Conservation (phyloP, 352 stramenopile genomes). For the Phytophthora gonapodyides region DNA sequence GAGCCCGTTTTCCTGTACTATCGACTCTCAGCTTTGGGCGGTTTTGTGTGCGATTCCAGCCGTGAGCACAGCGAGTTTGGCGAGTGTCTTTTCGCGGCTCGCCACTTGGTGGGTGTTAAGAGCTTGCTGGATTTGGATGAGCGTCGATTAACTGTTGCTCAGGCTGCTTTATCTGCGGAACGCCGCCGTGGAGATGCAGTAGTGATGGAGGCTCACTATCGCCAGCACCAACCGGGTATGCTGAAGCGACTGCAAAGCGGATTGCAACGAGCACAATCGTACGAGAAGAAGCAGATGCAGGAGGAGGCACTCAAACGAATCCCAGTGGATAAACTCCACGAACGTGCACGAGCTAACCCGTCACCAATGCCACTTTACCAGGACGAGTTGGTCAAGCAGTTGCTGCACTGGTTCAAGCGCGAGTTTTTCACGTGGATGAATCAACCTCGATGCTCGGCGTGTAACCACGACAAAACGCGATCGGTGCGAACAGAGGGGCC, state of each 20-base stretch:
- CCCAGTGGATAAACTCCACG: conserved; percentile 63
- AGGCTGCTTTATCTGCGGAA: conserved; percentile 15
- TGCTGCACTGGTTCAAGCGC: conserved; percentile 90
- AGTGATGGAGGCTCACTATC: conserved; percentile 48
- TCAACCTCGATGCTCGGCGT: conserved; percentile 65
- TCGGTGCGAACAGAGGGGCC: conserved; percentile 47
- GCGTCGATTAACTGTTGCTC: conserved; percentile 26
- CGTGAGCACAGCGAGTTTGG: conserved; percentile 60
- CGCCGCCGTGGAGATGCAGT: conserved; percentile 36
- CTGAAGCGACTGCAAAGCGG: conserved; percentile 46
- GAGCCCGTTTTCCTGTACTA: conserved; percentile 65
- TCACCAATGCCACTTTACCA: conserved; percentile 53
- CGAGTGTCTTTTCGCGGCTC: conserved; percentile 68
- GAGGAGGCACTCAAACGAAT: conserved; percentile 70
- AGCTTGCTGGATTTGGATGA: conserved; percentile 37
- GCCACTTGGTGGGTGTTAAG: conserved; percentile 34
- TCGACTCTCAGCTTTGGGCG: conserved; percentile 50
- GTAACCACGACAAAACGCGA: conserved; percentile 54
- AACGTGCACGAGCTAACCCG: conserved; percentile 60
- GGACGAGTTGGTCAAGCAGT: conserved; percentile 74
- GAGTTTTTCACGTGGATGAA: conserved; percentile 94
- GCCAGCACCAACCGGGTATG: conserved; percentile 56
- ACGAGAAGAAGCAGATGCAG: conserved; percentile 72
- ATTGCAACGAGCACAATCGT: conserved; percentile 57
- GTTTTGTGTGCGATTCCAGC: conserved; percentile 58